phyloP scores from a whole-genome alignment of 202 grass and related monocot species.

The Cymbopogon flexuosus region DNA sequence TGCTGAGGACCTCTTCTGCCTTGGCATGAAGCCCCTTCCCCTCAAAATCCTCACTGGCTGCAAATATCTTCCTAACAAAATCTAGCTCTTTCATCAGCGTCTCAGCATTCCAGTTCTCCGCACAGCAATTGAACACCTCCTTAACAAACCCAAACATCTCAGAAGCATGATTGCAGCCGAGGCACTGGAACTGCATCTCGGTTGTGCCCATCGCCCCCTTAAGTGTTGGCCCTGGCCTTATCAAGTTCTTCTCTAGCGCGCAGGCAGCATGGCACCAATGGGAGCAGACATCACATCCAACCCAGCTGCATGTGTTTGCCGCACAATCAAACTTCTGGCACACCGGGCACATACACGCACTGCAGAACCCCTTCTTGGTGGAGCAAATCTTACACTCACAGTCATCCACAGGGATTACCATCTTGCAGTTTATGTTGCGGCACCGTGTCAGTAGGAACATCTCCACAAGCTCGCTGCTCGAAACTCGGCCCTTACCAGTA shows the following conservation, averaged over 20 bases:
- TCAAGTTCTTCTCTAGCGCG: slow-evolving; percentile 73
- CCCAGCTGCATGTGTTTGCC: slow-evolving; percentile 97
- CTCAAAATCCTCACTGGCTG: slow-evolving; percentile 89
- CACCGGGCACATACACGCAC: slow-evolving; percentile 77
- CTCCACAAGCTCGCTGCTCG: slow-evolving; percentile 72
- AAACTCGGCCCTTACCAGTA: slow-evolving; percentile 55
- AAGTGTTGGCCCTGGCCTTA: slow-evolving; percentile 70
- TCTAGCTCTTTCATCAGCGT: slow-evolving; percentile 78
- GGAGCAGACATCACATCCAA: slow-evolving; percentile 86
- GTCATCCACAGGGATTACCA: slow-evolving; percentile 66
- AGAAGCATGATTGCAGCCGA: slow-evolving; percentile 82
- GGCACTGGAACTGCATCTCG: slow-evolving; percentile 98
- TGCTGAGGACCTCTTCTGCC: slow-evolving; percentile 64
- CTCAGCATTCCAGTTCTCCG: slow-evolving; percentile 65
- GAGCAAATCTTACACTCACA: slow-evolving; percentile 92
- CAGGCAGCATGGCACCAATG: slow-evolving; percentile 97
- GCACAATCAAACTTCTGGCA: slow-evolving; percentile 94
- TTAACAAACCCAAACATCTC: slow-evolving; percentile 99
- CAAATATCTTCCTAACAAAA: slow-evolving; percentile 89
- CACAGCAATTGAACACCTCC: slow-evolving; percentile 86
- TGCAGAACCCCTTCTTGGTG: slow-evolving; percentile 85
- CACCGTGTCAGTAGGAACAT: slow-evolving; percentile 78
- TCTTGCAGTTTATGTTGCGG: slow-evolving; percentile 83
- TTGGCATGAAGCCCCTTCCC: slow-evolving; percentile 86
- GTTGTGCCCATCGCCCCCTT: slow-evolving; percentile 72